These are phyloP conservation scores for Fusarium sp. DNA, from an alignment of 2,329 filamentous ascomycete genomes.

Conservation along the genomic window DNA sequence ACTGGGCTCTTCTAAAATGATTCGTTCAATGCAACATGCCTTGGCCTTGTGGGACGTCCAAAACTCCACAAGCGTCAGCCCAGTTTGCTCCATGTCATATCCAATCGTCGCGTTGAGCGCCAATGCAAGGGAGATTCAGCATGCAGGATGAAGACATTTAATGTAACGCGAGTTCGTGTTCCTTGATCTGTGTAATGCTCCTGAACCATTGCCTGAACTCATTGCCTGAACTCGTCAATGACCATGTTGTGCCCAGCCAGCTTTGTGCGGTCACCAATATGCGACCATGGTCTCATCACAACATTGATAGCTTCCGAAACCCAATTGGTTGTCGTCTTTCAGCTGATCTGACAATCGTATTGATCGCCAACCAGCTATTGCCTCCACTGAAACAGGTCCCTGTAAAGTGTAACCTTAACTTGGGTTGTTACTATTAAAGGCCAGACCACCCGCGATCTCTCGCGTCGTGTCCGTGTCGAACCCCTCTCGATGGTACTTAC, in stretches of 20 bases:
- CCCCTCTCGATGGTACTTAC: constrained; percentile 24
- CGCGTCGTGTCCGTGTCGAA: constrained; percentile 42
- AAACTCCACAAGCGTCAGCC: constrained; percentile 30
- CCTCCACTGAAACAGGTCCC: constrained; percentile 9
- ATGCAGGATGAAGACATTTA: constrained; percentile 1
- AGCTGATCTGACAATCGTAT: constrained; percentile 24
- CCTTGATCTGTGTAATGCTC: background rate
- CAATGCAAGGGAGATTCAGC: constrained; percentile 39
- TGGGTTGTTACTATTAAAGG: constrained; percentile 39
- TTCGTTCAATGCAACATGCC: constrained; percentile 19
- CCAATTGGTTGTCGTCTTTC: constrained; percentile 23
- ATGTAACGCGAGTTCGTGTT: constrained; percentile 1
- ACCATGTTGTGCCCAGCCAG: background rate
- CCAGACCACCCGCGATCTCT: constrained; percentile 41
- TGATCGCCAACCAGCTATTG: constrained; percentile 20
- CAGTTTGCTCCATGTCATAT: constrained; percentile 7
- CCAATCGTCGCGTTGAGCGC: constrained; percentile 43
- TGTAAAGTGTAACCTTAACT: constrained; percentile 13
- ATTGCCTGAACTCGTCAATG: background rate
- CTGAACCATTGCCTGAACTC: background rate
- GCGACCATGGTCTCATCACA: constrained; percentile 38
- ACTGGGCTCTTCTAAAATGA: constrained; percentile 16
- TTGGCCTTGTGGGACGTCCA: constrained; percentile 35
- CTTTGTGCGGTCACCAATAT: constrained; percentile 29
- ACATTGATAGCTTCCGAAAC: background rate